Evolutionary conservation across 139 green algal genomes (phyloP).

Genomic region (Chlamydomonas sp.): DNA sequence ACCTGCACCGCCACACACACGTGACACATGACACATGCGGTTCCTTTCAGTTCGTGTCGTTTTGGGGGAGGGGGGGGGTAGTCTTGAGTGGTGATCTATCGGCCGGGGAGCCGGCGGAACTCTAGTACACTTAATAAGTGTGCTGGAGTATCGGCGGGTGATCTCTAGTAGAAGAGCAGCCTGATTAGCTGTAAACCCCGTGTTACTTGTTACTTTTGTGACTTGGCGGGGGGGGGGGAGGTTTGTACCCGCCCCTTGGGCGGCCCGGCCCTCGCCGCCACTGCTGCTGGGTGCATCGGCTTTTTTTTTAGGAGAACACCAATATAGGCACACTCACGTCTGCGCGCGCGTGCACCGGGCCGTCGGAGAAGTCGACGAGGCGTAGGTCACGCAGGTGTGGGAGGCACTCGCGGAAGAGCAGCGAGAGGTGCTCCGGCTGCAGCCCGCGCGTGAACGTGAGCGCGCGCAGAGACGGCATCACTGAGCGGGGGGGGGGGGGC

Average conservation of each 20-base stretch:
- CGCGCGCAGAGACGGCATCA: background rate
- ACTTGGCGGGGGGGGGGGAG: too few relatives aligned
- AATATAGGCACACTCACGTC: too few relatives aligned
- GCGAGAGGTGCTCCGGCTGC: background rate
- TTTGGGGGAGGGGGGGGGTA: too few relatives aligned
- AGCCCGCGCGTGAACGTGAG: background rate
- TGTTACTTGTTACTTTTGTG: too few relatives aligned
- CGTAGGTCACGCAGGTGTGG: conserved; percentile 7
- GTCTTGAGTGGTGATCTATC: too few relatives aligned
- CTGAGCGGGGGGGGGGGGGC: too few relatives aligned
- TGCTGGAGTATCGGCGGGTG: background rate
- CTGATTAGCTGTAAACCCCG: background rate
- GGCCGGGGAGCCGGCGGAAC: background rate
- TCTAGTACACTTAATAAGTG: background rate
- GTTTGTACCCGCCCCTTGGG: too few relatives aligned
- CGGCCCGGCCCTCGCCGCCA: too few relatives aligned
- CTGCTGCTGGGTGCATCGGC: too few relatives aligned
- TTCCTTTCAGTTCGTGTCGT: too few relatives aligned
- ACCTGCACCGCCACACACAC: background rate
- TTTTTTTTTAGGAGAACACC: too few relatives aligned
- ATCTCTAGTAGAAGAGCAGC: background rate
- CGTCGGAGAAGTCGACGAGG: conserved; percentile 10
- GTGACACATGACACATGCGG: too few relatives aligned
- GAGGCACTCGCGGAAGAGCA: background rate
- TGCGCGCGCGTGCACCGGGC: conserved; percentile 4